Evolutionary conservation across 2,329 filamentous ascomycete species (phyloP).

Genomic region (Domatiomyces catenatus): DNA sequence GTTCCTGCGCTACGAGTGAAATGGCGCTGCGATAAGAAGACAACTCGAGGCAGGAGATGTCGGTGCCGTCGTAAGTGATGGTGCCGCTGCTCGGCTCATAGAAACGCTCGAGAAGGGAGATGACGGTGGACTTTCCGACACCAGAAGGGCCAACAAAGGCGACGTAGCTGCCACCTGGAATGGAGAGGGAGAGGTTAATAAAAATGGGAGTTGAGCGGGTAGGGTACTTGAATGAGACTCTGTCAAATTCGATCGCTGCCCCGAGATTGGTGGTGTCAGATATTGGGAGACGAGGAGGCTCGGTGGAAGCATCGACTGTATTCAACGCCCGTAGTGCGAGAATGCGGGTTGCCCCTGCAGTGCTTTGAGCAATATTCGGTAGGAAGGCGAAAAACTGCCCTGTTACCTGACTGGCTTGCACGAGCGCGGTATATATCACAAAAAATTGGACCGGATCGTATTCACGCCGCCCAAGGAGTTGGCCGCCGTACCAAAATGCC

Average conservation of each 20-base stretch:
- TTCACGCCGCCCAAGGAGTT: conserved; percentile 39
- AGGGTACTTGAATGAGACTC: conserved; percentile 25
- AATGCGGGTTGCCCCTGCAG: conserved; percentile 25
- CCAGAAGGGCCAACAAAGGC: conserved; percentile 35
- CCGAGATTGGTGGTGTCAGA: conserved; percentile 10
- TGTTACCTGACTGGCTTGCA: conserved; percentile 52
- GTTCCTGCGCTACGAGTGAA: conserved; percentile 30
- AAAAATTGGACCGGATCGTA: conserved; percentile 36
- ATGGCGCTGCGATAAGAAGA: conserved; percentile 21
- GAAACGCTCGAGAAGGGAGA: conserved; percentile 33
- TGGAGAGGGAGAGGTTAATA: conserved; percentile 20
- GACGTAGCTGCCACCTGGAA: conserved; percentile 28
- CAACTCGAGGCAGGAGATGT: conserved; percentile 20
- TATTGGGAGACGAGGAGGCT: conserved; percentile 30
- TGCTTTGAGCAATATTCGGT: conserved; percentile 34
- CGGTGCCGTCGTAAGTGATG: conserved; percentile 23
- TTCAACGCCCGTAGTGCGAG: conserved; percentile 17
- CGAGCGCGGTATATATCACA: conserved; percentile 48
- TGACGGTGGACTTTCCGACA: conserved; percentile 33
- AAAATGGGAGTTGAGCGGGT: conserved; percentile 21
- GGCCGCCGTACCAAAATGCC: conserved; percentile 48
- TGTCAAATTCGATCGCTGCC: conserved; percentile 21
- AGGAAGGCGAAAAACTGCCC: conserved; percentile 54
- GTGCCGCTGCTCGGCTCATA: conserved; percentile 28
- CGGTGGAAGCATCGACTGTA: conserved; percentile 36